Base-by-base conservation (phyloP, 1,284 basidiomycete genomes). In the Trichosporon sp. region DNA sequence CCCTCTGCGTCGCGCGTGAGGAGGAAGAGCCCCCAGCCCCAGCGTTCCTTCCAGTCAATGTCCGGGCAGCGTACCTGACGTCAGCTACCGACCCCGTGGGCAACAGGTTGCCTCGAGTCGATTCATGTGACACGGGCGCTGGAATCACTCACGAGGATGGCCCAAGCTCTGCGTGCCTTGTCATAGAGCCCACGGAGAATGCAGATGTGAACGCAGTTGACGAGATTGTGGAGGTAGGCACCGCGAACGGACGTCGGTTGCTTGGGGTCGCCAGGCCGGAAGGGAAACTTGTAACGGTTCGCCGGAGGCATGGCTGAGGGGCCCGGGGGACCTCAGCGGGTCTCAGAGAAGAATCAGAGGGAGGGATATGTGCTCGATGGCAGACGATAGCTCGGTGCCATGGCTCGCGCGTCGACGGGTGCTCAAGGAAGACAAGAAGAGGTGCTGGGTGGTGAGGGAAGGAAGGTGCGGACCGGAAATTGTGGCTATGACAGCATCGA, bases 121-220 rank as follows among this genome's bases (percentile, higher is more conserved):
- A 18, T 21, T 18, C 23, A 21, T 8, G 56, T 12, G 56, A 62
- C 8, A 18, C n/a, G 34, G 12, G 3, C 8, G 42, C 11, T 13
- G 23, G 18, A 42, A 13, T 6, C 25, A 77, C 80, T 67, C 44
- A 88, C 87, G 44, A 95, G 86, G 68, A 95, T 90, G 32, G 87
- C 84, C 91, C 92, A 96, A 9, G 91, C 91, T 71, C 88, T 86
- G 64, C 84, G 86, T 18, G 92, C 93, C 44, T 91, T 86, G 35
- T 79, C 77, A 64, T 88, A 80, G 78, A 95, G 91, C 44, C 87
- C 85, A 13, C 88, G 87, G 65, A 92, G 89, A 44, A 95, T 83
- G 75, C 87, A 90, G 51, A 92, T 82, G 66, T 93, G 88, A 15
- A 95, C 82, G 4, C 80, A 73, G 66, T 81, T 76, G 8, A 77